A percentile compares a stretch with the other conserved stretches of the same genome.
phyloP scores from a whole-genome alignment of 2,329 filamentous ascomycete species.

The Botrytis byssoidea region DNA sequence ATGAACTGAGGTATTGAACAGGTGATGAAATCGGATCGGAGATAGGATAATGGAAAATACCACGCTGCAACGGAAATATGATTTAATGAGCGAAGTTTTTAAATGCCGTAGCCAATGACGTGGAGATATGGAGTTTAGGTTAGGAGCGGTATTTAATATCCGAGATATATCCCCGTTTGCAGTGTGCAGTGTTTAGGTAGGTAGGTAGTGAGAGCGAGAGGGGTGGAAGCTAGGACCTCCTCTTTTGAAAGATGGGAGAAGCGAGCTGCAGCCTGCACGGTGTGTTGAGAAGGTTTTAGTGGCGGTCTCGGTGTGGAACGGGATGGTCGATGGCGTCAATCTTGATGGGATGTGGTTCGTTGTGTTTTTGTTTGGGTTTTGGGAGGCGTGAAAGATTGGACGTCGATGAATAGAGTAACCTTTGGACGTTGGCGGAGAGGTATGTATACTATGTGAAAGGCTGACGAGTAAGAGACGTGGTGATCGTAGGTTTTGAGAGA shows the following conservation, averaged over 20 bases:
- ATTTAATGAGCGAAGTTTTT: neutral
- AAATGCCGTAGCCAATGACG: neutral
- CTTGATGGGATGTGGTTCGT: neutral
- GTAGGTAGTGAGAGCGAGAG: neutral
- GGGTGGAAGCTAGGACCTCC: constrained; percentile 5
- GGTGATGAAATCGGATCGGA: neutral
- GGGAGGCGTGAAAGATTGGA: neutral
- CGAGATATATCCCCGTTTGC: neutral
- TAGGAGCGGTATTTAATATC: neutral
- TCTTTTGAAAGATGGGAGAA: constrained; percentile 5
- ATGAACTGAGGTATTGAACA: neutral
- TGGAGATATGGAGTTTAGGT: no score
- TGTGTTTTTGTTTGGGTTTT: neutral
- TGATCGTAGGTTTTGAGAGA: neutral
- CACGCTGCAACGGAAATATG: neutral
- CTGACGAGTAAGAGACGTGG: neutral
- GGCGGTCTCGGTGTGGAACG: neutral
- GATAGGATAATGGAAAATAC: neutral
- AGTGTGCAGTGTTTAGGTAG: neutral
- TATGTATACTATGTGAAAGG: neutral
- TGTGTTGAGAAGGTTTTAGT: neutral
- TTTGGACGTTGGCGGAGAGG: neutral
- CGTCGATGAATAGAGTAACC: neutral
- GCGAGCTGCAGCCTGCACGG: constrained; percentile 2
- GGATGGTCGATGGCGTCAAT: neutral